Evolutionary conservation across 2,329 filamentous ascomycete genomes (phyloP).

Genomic region (Penicillium sp.): DNA sequence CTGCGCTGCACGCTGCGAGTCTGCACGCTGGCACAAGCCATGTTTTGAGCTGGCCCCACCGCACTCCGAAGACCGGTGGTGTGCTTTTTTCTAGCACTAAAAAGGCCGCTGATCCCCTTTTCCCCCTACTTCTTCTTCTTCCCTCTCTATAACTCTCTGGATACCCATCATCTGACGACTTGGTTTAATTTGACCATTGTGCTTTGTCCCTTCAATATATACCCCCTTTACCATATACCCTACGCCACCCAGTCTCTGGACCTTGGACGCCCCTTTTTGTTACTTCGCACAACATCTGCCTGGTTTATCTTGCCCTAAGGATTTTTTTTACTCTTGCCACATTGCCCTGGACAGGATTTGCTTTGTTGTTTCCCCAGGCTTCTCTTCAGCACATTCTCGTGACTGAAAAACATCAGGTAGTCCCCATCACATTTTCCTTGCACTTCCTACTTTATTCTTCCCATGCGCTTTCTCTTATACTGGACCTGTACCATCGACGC

Average conservation of each 20-base stretch:
- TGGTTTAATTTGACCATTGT: conserved; percentile 17
- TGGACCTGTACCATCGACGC: conserved; percentile 25
- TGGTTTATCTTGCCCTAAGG: conserved; percentile 30
- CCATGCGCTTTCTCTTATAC: conserved; percentile 20
- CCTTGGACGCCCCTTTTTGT: conserved; percentile 1
- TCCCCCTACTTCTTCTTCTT: conserved; percentile 6
- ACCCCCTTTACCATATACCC: conserved; percentile 2
- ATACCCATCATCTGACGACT: conserved; percentile 10
- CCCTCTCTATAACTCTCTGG: conserved; percentile 18
- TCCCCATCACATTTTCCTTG: conserved; percentile 38
- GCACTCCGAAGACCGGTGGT: conserved; percentile 7
- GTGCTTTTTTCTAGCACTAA: conserved; percentile 17
- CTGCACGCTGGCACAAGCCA: conserved; percentile 20
- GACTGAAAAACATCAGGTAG: conserved; percentile 44
- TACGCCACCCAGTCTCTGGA: conserved; percentile 1
- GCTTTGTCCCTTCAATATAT: conserved; percentile 12
- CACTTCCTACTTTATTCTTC: conserved; percentile 13
- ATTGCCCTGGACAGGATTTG: conserved; percentile 35
- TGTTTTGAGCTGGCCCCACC: conserved; percentile 18
- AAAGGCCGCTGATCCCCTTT: conserved; percentile 25
- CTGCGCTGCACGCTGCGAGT: conserved; percentile 21
- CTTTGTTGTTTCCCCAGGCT: conserved; percentile 32
- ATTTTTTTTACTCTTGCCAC: conserved; percentile 24
- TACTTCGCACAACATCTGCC: conserved; percentile 11
- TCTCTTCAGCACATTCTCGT: conserved; percentile 23